Base-by-base conservation (phyloP, 441 rosid genomes). In the Manihot esculenta region DNA sequence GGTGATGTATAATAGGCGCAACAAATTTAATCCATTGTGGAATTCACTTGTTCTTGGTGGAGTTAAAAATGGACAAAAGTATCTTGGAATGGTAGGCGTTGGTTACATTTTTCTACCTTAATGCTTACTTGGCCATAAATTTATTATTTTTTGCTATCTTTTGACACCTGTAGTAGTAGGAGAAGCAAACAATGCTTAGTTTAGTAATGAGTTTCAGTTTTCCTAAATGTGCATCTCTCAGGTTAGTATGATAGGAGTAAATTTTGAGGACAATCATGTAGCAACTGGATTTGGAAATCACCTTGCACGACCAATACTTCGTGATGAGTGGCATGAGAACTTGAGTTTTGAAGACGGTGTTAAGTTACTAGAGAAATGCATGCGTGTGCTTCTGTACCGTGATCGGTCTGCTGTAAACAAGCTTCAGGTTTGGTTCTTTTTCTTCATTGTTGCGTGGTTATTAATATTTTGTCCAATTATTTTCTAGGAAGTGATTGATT, bases 201-300 rank as follows among this genome's bases (percentile, higher is more conserved):
- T 35, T 51, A 8, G 5, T 12, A 5, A 53, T 59, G 47, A 70
- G 12, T 49, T 50, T 4, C 15, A 21, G 51, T 20, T 53, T 47
- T 68, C 11, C 44, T 44, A 33, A 41, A 15, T 74, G 30, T 64
- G 77, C 14, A 38, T 51, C 45, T 72, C 55, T 21, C 84, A 93
- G 98, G 98, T 95, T 33, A 85, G 84, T 54, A 93, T 89, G 97
- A 91, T 93, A 48, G 99, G 99, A 64, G 98, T 93, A 24, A 88
- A 85, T 76, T 95, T 87, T 58, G 98, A 93, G 76, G 99, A 95
- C 72, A 62, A 87, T 71, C 99, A 95, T 78, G 90, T 93, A 3
- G 98, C 99, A 24, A 93, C 99, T 58, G 98, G 99, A 47, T 95
- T 95, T 63, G 99, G 99, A 15, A 93, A 95, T 83, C 98, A 93